phyloP scores from a whole-genome alignment of 768 basidiomycete species.

The Sporobolomyces phaffii region DNA sequence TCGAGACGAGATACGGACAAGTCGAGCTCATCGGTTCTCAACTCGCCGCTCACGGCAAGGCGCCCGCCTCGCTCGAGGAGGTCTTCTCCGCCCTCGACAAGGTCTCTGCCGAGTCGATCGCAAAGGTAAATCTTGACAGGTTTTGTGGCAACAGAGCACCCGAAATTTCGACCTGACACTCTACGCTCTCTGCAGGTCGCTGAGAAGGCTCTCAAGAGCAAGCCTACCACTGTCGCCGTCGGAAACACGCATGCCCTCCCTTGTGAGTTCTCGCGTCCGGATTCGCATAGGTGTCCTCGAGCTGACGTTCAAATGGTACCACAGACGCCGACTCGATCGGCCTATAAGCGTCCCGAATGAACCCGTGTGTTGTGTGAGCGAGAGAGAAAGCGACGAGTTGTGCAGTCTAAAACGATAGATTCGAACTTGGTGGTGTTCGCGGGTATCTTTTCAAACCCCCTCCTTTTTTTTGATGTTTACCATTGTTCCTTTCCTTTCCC shows the following conservation, averaged over 20 bases:
- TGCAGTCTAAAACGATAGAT: too few relatives aligned
- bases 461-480: background rate
- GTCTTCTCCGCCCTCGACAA: slow-evolving; percentile 66
- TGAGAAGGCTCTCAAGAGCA: slow-evolving; percentile 60
- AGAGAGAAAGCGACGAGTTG: background rate
- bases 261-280: slow-evolving; percentile 22
- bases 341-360: slow-evolving; percentile 23
- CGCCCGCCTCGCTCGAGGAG: slow-evolving; percentile 55
- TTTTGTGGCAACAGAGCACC: too few relatives aligned
- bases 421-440: too few relatives aligned
- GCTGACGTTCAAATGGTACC: too few relatives aligned
- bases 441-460: background rate
- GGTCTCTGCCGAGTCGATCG: slow-evolving; percentile 60
- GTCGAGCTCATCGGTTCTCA: slow-evolving; percentile 59
- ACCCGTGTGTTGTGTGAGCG: background rate
- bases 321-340: slow-evolving; percentile 41
- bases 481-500: background rate
- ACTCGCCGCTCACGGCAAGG: slow-evolving; percentile 48
- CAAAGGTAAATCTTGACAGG: slow-evolving; percentile 55
- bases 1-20: slow-evolving; percentile 67
- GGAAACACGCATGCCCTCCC: slow-evolving; percentile 73
- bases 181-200: slow-evolving; percentile 54
- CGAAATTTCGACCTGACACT: slow-evolving; percentile 11
- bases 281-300: too few relatives aligned
- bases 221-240: slow-evolving; percentile 81